A percentile compares a stretch with the other conserved stretches of the same genome.
Conservation (phyloP, 208 protist species). For the Herpetomonas muscarum region DNA sequence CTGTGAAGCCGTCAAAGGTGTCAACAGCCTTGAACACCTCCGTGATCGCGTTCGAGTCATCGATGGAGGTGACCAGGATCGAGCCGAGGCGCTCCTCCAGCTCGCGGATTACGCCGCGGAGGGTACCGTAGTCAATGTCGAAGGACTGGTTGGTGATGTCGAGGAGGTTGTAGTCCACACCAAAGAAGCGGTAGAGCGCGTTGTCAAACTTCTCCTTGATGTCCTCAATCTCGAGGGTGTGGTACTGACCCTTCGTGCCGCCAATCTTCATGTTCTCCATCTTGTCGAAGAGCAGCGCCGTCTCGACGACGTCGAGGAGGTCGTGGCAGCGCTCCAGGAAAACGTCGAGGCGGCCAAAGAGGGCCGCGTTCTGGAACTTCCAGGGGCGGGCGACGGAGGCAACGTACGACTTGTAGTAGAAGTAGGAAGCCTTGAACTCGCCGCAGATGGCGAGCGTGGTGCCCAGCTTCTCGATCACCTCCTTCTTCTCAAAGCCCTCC, state of each 20-base stretch:
- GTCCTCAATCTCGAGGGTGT: constrained; percentile 86
- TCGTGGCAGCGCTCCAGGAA: constrained; percentile 97
- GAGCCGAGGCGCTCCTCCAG: constrained; percentile 91
- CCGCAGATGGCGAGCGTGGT: constrained; percentile 83
- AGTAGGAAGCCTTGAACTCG: constrained; percentile 93
- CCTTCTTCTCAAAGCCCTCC: constrained; percentile 91
- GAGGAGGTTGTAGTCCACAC: constrained; percentile 93
- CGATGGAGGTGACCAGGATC: constrained; percentile 92
- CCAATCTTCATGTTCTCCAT: constrained; percentile 96
- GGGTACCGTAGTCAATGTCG: constrained; percentile 91
- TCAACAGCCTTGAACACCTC: constrained; percentile 96
- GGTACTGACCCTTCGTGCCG: constrained; percentile 89
- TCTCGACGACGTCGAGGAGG: constrained; percentile 93
- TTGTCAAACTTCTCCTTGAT: constrained; percentile 87
- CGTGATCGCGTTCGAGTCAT: constrained; percentile 91
- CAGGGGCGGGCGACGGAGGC: constrained; percentile 80
- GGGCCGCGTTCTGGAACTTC: constrained; percentile 92
- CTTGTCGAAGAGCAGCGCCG: constrained; percentile 93
- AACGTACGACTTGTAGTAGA: constrained; percentile 92
- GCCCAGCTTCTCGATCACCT: constrained; percentile 89
- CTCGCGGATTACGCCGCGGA: constrained; percentile 81
- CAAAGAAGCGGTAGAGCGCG: constrained; percentile 73
- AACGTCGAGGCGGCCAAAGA: constrained; percentile 94
- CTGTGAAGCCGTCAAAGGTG: constrained; percentile 95
- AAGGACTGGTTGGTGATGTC: constrained; percentile 93